Conservation (phyloP, 2,329 filamentous ascomycete genomes). For the Arthrobotrys pseudoclavata region DNA sequence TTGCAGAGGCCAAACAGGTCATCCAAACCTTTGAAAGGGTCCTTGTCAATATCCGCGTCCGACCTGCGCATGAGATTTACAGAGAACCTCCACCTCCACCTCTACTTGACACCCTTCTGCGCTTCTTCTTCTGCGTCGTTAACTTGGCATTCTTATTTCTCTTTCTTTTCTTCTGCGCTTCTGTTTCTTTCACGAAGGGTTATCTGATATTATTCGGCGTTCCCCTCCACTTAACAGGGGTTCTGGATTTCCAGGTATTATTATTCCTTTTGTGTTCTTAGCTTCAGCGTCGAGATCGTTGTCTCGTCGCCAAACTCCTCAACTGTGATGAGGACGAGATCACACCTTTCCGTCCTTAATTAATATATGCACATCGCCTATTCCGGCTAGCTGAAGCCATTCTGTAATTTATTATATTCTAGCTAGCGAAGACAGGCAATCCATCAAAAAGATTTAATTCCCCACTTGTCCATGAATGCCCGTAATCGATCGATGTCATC, state of each 20-base stretch:
- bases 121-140: neutral
- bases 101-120: too few relatives aligned
- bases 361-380: too few relatives aligned
- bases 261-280: neutral
- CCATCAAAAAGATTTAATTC: slow-evolving; percentile 29
- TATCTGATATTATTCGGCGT: too few relatives aligned
- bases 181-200: too few relatives aligned
- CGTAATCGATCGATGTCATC: slow-evolving; percentile 24
- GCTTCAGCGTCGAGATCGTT: neutral
- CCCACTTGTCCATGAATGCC: slow-evolving; percentile 40
- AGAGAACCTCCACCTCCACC: neutral
- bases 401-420: neutral
- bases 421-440: neutral
- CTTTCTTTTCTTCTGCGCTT: too few relatives aligned
- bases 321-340: too few relatives aligned
- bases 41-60: slow-evolving; percentile 17
- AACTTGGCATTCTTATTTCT: neutral
- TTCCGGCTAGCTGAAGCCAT: too few relatives aligned
- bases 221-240: neutral
- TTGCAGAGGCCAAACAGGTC: neutral
- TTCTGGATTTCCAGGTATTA: neutral
- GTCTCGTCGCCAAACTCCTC: too few relatives aligned
- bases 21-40: slow-evolving; percentile 22
- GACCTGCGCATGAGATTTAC: slow-evolving; percentile 44
- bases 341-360: too few relatives aligned